Evolutionary conservation across 2,329 filamentous ascomycete species (phyloP), one percentile per base, ranked within the genome.

Genomic region (Pezicula rhizophila): DNA sequence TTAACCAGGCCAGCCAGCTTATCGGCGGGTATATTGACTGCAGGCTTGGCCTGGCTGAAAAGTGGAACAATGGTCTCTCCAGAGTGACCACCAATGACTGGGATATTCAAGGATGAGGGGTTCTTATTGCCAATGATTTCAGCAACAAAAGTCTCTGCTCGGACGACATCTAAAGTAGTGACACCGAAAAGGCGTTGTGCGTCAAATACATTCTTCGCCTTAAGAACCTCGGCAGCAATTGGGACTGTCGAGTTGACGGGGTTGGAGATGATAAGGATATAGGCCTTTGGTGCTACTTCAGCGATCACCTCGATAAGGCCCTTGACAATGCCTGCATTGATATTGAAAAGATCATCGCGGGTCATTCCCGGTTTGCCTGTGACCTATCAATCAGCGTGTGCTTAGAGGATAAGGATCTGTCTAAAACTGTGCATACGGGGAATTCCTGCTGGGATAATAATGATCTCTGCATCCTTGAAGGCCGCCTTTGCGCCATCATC

Each of bases 331-430:
- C 91, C 89, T 53, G 93, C 93, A 71, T 99, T 99, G 79, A 96
- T 96, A 77, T 96, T 96, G 87, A 99, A 99, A 52, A 99, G 88
- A 68, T 97, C 93, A 65, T 99, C 93, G 76, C 93, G 90, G 71
- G 88, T 96, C 93, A 99, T 99, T 65, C 93, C 93, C 63, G 93
- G 93, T 81, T 97, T 97, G 75, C 92, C 92, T 96, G 57, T 51
- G 60, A 56, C 7, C 20, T 12, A 42, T n/a, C 10, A 45, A 18
- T 57, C 49, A 53, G 48, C 47, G 47, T 50, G 40, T 47, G 28
- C 25, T 15, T 23, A n/a, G 12, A n/a, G 33, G 18, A 17, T 28
- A 51, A 43, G 17, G 38, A 37, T 31, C 28, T 31, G 28, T 10
- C 28, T 31, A 3, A 10, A 10, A 10, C 8, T 31, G 28, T 50